Conservation (phyloP, 2,329 filamentous ascomycete genomes). For the Cladosporium sp. region DNA sequence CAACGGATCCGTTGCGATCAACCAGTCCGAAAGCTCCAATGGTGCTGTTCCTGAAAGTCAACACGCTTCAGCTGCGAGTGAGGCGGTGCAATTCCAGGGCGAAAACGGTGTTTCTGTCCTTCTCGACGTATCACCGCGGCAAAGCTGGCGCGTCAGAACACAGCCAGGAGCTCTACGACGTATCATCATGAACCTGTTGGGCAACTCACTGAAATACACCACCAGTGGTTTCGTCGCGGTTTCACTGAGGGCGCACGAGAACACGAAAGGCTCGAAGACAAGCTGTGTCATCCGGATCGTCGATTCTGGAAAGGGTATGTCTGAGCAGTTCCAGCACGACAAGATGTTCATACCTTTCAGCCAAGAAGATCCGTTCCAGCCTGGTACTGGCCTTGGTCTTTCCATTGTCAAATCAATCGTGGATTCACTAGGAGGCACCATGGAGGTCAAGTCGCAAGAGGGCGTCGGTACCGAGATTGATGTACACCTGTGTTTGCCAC, state of each 20-base stretch:
- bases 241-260: conserved; percentile 29
- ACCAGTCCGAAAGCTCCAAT: background rate
- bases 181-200: conserved; percentile 46
- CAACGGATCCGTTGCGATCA: conserved; percentile 12
- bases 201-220: conserved; percentile 47
- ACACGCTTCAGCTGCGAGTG: background rate
- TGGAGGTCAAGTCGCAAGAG: conserved; percentile 52
- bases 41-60: background rate
- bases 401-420: conserved; percentile 60
- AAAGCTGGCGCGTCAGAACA: conserved; percentile 41
- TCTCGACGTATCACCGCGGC: conserved; percentile 39
- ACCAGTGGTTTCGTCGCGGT: conserved; percentile 38
- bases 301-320: conserved; percentile 65
- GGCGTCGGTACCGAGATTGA: conserved; percentile 31
- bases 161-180: conserved; percentile 43
- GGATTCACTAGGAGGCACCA: conserved; percentile 55
- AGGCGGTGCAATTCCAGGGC: background rate
- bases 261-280: conserved; percentile 14
- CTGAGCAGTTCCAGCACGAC: conserved; percentile 56
- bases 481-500: conserved; percentile 17
- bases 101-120: conserved; percentile 36
- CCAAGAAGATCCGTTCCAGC: conserved; percentile 58
- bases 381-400: conserved; percentile 62
- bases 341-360: conserved; percentile 60
- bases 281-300: conserved; percentile 38